These are phyloP conservation scores for Corinectria fuckeliana DNA, from an alignment of 2,329 filamentous ascomycete genomes.

Conservation along the genomic window DNA sequence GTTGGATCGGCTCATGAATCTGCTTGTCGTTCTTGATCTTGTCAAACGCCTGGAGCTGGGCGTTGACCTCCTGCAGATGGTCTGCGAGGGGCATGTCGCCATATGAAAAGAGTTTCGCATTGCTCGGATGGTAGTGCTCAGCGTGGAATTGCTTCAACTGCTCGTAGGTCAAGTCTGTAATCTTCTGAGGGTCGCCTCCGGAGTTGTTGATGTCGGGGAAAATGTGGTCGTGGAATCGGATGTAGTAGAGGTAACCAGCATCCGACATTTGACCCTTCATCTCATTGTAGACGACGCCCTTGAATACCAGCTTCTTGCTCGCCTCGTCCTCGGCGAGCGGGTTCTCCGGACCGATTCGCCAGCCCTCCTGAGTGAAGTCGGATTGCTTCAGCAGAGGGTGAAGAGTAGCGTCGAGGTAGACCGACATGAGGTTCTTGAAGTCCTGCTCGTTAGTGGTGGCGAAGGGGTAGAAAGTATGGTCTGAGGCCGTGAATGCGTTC, in stretches of 20 bases:
- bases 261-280: constrained; percentile 99
- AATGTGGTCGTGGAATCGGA: constrained; percentile 91
- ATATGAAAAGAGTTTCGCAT: constrained; percentile 94
- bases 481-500: constrained; percentile 97
- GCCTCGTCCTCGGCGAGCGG: constrained; percentile 65
- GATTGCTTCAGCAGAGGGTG: constrained; percentile 87
- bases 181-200: constrained; percentile 93
- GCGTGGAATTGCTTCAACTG: constrained; percentile 88
- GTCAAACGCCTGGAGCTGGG: constrained; percentile 75
- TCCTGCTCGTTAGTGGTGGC: constrained; percentile 96
- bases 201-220: constrained; percentile 96
- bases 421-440: constrained; percentile 93
- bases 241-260: constrained; percentile 94
- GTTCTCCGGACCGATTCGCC: constrained; percentile 94
- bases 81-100: constrained; percentile 87
- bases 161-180: constrained; percentile 92
- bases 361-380: constrained; percentile 96
- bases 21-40: constrained; percentile 73
- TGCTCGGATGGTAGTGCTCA: constrained; percentile 96
- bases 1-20: constrained; percentile 76
- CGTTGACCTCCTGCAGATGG: constrained; percentile 80
- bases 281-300: constrained; percentile 98
- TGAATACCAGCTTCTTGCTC: constrained; percentile 82
- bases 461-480: constrained; percentile 98
- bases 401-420: constrained; percentile 94